phyloP scores from a whole-genome alignment of 768 basidiomycete genomes.

The Termitomyces bulborhizus region DNA sequence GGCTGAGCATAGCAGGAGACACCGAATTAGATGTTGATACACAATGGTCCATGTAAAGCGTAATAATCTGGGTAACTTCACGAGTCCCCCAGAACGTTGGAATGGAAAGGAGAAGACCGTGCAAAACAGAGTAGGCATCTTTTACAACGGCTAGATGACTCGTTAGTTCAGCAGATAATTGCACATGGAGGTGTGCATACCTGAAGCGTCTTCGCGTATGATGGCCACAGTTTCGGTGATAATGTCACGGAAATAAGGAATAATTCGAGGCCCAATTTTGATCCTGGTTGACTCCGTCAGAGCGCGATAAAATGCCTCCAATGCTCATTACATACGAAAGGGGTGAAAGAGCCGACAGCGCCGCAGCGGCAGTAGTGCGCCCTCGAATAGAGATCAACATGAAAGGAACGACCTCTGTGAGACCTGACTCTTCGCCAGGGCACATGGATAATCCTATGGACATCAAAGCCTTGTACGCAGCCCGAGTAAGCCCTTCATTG shows the following conservation, averaged over 20 bases:
- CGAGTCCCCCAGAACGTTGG: slow-evolving; percentile 74
- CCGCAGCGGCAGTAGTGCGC: slow-evolving; percentile 29
- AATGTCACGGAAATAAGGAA: slow-evolving; percentile 77
- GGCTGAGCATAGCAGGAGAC: slow-evolving; percentile 27
- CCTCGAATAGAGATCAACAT: slow-evolving; percentile 44
- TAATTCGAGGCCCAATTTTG: slow-evolving; percentile 80
- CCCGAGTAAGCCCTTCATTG: slow-evolving; percentile 31
- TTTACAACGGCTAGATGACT: slow-evolving; percentile 22
- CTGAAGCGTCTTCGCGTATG: slow-evolving; percentile 34
- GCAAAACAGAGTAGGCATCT: slow-evolving; percentile 44
- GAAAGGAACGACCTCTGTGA: slow-evolving; percentile 55
- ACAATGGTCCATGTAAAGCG: slow-evolving; percentile 46
- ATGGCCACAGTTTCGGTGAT: slow-evolving; percentile 49
- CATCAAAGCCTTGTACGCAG: slow-evolving; percentile 56
- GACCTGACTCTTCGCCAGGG: slow-evolving; percentile 58
- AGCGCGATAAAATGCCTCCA: background rate
- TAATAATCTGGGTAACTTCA: slow-evolving; percentile 53
- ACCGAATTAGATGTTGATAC: slow-evolving; percentile 25
- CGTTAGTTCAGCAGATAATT: background rate
- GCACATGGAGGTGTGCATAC: slow-evolving; percentile 19
- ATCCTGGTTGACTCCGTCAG: slow-evolving; percentile 32
- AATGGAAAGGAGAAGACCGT: slow-evolving; percentile 63
- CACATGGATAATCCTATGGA: slow-evolving; percentile 52
- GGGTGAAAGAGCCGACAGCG: slow-evolving; percentile 49
- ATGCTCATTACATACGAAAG: slow-evolving; percentile 46